Evolutionary conservation across 2,329 filamentous ascomycete species (phyloP).

Genomic region (Emydomyces testavorans): DNA sequence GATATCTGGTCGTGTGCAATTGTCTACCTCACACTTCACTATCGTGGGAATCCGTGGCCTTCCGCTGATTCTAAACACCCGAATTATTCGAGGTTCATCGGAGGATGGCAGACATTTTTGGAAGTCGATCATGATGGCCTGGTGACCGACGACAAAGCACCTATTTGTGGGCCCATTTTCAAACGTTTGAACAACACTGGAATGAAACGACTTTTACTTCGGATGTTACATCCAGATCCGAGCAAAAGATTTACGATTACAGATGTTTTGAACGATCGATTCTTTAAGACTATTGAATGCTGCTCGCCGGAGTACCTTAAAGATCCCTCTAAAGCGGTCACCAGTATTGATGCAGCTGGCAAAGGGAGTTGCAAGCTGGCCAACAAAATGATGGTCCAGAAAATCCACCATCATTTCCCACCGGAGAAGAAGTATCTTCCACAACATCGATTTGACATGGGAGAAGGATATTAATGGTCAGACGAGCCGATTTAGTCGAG

Average conservation of each 20-base stretch:
- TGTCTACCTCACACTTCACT: conserved; percentile 66
- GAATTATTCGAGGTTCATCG: conserved; percentile 55
- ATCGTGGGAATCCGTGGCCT: conserved; percentile 62
- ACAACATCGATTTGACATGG: conserved; percentile 23
- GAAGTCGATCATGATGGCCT: conserved; percentile 41
- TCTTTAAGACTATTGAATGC: conserved; percentile 64
- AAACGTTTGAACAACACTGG: conserved; percentile 48
- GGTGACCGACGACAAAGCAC: conserved; percentile 52
- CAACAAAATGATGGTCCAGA: conserved; percentile 22
- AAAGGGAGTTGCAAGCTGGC: conserved; percentile 19
- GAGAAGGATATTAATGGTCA: conserved; percentile 18
- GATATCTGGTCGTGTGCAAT: conserved; percentile 82
- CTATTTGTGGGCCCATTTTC: conserved; percentile 55
- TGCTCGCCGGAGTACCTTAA: conserved; percentile 54
- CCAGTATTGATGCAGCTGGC: conserved; percentile 38
- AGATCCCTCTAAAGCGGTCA: conserved; percentile 50
- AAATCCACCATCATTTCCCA: conserved; percentile 27
- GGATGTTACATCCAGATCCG: conserved; percentile 75
- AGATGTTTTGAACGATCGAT: conserved; percentile 58
- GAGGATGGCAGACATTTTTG: conserved; percentile 59
- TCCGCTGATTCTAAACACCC: conserved; percentile 48
- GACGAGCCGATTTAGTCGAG: neutral
- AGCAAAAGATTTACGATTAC: conserved; percentile 56
- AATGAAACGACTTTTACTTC: conserved; percentile 58
- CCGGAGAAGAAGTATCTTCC: conserved; percentile 22